These are phyloP conservation scores for Ustilago bromivora DNA, from an alignment of 1,284 basidiomycete genomes.

Conservation along the genomic window DNA sequence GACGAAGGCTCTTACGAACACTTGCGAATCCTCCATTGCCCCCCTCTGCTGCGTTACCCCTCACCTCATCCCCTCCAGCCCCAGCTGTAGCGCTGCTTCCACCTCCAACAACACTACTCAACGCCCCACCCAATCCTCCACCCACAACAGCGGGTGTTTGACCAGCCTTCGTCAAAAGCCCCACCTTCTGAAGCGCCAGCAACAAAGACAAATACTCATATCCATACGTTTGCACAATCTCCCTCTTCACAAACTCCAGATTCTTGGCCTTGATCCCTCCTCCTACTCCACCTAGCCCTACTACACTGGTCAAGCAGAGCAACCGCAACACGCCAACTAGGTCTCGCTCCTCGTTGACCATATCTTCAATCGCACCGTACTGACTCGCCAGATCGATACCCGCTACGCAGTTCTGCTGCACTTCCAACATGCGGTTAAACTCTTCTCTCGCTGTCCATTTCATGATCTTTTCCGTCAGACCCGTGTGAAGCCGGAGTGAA, in stretches of 20 bases:
- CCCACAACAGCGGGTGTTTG: background rate
- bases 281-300: slow-evolving; percentile 69
- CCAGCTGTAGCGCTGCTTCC: slow-evolving; percentile 5
- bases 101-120: slow-evolving; percentile 46
- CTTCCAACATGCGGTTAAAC: slow-evolving; percentile 92
- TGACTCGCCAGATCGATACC: slow-evolving; percentile 56
- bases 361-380: slow-evolving; percentile 61
- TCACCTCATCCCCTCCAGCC: background rate
- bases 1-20: slow-evolving; percentile 85
- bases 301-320: slow-evolving; percentile 86
- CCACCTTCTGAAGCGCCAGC: slow-evolving; percentile 80
- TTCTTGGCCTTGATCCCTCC: slow-evolving; percentile 89
- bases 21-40: slow-evolving; percentile 75
- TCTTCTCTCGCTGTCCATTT: slow-evolving; percentile 81
- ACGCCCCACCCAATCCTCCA: slow-evolving; percentile 23
- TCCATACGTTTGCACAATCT: slow-evolving; percentile 94
- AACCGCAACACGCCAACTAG: slow-evolving; percentile 75
- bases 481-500: slow-evolving; percentile 87
- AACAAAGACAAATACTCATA: slow-evolving; percentile 88
- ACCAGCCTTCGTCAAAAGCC: slow-evolving; percentile 72
- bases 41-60: slow-evolving; percentile 33
- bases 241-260: slow-evolving; percentile 88
- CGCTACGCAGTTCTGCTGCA: slow-evolving; percentile 95
- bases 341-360: slow-evolving; percentile 57
- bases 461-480: slow-evolving; percentile 89